Evolutionary conservation across 441 rosid species (phyloP), one percentile per base, ranked within the genome.

Genomic region (Gossypium schwendimanii): DNA sequence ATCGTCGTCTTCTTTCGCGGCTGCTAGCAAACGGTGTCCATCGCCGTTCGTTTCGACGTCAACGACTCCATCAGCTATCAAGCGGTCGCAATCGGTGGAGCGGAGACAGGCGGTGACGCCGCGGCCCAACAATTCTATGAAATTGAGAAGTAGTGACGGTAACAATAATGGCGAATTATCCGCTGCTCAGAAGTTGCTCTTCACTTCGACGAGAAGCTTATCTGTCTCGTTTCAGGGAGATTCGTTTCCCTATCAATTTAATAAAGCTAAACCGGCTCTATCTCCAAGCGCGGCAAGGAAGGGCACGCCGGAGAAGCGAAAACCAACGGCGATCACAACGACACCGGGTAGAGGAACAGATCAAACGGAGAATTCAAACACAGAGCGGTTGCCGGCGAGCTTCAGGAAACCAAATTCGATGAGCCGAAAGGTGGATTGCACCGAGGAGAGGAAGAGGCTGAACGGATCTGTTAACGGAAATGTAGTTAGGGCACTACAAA

Each of bases 191-290:
- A 85, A 74, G 80, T 77, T 87, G 92, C 78, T 91, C 72, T 76
- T 85, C 71, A 85, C 91, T 47, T 91, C 98, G 9, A 83, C 90
- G 15, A 85, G 97, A 83, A 86, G 94, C 80, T 77, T 92, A 80
- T 86, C 93, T 14, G 87, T 87, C 28, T 88, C 98, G 63, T 91
- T 92, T 87, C 97, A 89, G 76, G 98, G 96, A 2, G 92, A 84
- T 69, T 86, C 93, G 52, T 88, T 85, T 78, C 76, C 96, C 61
- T 79, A 83, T 71, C 90, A 80, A 62, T 81, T 85, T 23, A 87
- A 90, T 72, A 91, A 89, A 76, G 84, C 89, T 71, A 93, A 89
- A 78, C 87, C 89, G n/a, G 70, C 83, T 12, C 84, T 91, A 11
- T 75, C 91, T 15, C 93, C 91, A 44, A 53, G 71, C 55, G 74